phyloP scores from a whole-genome alignment of 352 stramenopile species.

The Pythium grandisporangium region DNA sequence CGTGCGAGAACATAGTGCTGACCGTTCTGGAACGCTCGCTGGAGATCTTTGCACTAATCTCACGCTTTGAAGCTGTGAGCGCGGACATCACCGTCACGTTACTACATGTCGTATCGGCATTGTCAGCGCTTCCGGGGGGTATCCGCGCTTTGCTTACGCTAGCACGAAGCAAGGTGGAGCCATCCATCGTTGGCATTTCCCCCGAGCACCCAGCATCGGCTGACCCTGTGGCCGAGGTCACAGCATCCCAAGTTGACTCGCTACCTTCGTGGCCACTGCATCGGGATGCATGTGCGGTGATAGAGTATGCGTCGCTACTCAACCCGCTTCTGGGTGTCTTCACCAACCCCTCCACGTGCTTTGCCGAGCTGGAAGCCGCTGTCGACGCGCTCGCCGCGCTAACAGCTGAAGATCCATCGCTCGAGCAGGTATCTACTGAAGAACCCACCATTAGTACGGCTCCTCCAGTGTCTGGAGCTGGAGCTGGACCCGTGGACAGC shows the following conservation, averaged over 20 bases:
- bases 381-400: slow-evolving; percentile 18
- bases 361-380: slow-evolving; percentile 37
- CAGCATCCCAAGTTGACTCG: too few relatives aligned
- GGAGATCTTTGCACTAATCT: slow-evolving; percentile 6
- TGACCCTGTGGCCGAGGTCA: too few relatives aligned
- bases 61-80: slow-evolving; percentile 6
- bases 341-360: slow-evolving; percentile 21
- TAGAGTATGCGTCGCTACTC: slow-evolving; percentile 19
- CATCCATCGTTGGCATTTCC: not conserved
- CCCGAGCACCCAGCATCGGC: too few relatives aligned
- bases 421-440: too few relatives aligned
- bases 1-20: slow-evolving; percentile 4
- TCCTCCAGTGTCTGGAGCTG: too few relatives aligned
- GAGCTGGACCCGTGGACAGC: slow-evolving; percentile 8
- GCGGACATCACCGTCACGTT: slow-evolving; percentile 8
- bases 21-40: slow-evolving; percentile 7
- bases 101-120: slow-evolving; percentile 1
- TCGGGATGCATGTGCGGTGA: slow-evolving; percentile 10
- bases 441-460: too few relatives aligned
- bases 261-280: slow-evolving; percentile 13
- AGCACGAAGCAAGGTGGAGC: slow-evolving; percentile 3
- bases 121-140: slow-evolving; percentile 9
- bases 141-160: slow-evolving; percentile 6
- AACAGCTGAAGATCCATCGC: slow-evolving; percentile 14
- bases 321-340: slow-evolving; percentile 28